Percentiles rank a stretch among this genome's conserved stretches.
These are phyloP conservation scores for Primulina tabacum DNA, from an alignment of 257 asterid species.

Conservation along the genomic window DNA sequence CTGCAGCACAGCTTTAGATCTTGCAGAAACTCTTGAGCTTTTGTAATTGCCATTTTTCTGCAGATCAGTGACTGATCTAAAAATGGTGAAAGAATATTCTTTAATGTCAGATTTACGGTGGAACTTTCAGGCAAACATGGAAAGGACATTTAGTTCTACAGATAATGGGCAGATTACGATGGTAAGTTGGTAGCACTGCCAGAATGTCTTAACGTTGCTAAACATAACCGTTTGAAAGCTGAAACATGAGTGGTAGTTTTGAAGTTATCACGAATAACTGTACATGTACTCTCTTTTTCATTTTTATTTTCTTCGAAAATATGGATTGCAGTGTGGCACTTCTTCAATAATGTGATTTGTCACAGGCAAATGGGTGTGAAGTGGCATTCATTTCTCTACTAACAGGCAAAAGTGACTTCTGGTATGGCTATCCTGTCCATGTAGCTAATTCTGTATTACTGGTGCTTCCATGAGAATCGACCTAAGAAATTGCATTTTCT, in stretches of 20 bases:
- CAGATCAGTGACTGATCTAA: conserved; percentile 87
- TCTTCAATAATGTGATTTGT: conserved; percentile 7
- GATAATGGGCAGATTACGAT: conserved; percentile 57
- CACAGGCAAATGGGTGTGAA: conserved; percentile 72
- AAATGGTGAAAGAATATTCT: conserved; percentile 64
- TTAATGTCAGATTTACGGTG: conserved; percentile 64
- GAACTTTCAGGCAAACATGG: conserved; percentile 76
- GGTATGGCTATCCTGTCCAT: conserved; percentile 45
- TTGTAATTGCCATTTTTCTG: conserved; percentile 28
- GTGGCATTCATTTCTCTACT: conserved; percentile 71
- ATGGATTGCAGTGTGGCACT: conserved; percentile 3
- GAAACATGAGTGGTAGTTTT: conserved; percentile 6
- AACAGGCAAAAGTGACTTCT: conserved; percentile 63
- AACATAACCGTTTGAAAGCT: background rate
- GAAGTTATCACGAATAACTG: conserved; percentile 9
- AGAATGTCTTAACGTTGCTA: background rate
- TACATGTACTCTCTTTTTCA: background rate
- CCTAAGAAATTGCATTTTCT: background rate
- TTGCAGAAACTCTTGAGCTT: background rate
- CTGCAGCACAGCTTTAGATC: conserved; percentile 14
- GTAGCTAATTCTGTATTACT: conserved; percentile 23
- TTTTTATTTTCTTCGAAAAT: conserved; percentile 4
- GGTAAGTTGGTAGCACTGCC: conserved; percentile 42
- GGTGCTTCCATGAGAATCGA: conserved; percentile 10
- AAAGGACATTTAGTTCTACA: conserved; percentile 56